Base-by-base conservation (phyloP, 2,329 filamentous ascomycete species). In the Clarireedia sp. region DNA sequence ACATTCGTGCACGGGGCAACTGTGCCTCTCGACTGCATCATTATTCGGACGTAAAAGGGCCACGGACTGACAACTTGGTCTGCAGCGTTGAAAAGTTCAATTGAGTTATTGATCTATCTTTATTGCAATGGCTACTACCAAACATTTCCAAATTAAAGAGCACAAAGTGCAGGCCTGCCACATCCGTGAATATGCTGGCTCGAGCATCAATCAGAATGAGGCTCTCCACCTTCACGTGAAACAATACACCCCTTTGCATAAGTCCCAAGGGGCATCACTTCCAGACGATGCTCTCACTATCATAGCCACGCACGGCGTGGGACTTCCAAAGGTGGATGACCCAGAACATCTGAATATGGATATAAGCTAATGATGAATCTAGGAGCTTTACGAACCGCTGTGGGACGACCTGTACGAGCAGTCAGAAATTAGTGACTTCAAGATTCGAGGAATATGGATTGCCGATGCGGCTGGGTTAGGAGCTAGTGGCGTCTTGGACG, bases 301-400 rank as follows among this genome's bases (percentile, higher is more conserved):
- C 2, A 82, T 96, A 51, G 89, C 80, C 7, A 85, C 86, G 1
- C 91, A 96, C 71, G 92, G 89, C 49, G 96, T 95, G 72, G 91
- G 86, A 7, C 95, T 96, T 62, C 87, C 89, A n/a, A 96, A 96
- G 78, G 87, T 33, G 24, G n/a, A n/a, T 26, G 24, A 26, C 24
- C 6, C 24, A 26, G 8, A 23, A 26, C 6, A 26, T 33, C 29
- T 87, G 68, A 51, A 45, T 24, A 21, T 19, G 26, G 4, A 36
- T 3, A 21, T 9, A 10, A 9, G 3, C 12, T 17, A 12, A 17
- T n/a, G 6, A 36, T 29, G 7, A 8, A 19, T 19, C 52, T 26
- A 90, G 86, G 91, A 96, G 74, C 73, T 96, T 1, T 96, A 96
- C 66, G 91, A 96, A 65, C 87, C 91, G 0, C 74, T 96, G 0